Conservation (phyloP, 441 rosid genomes). For the Pelargonium myrrhifolium region DNA sequence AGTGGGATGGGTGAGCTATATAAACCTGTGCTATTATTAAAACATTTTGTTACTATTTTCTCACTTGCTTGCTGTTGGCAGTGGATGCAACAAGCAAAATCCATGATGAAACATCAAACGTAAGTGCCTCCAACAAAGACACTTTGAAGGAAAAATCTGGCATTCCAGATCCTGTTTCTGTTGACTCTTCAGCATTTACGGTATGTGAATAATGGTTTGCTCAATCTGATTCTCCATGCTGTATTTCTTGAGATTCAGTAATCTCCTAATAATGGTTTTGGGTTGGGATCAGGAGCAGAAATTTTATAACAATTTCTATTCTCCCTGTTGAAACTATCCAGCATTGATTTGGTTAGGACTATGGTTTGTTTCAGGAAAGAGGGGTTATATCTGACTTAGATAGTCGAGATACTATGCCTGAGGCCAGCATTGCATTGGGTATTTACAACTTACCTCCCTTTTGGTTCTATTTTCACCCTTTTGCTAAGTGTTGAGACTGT, state of each 20-base stretch:
- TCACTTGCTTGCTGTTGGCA: no score
- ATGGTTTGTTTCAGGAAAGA: conserved; percentile 34
- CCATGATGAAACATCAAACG: not conserved
- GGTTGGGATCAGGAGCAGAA: conserved; percentile 23
- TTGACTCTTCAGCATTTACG: conserved; percentile 11
- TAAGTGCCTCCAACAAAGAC: conserved; percentile 9
- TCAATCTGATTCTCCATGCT: conserved; percentile 11
- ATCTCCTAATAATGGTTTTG: conserved; percentile 17
- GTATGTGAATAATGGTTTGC: conserved; percentile 13
- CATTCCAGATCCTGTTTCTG: conserved; percentile 14
- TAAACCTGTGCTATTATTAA: not conserved
- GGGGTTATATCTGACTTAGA: conserved; percentile 33
- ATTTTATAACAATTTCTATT: conserved; percentile 2
- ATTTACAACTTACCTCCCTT: conserved; percentile 20
- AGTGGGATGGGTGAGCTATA: conserved; percentile 20
- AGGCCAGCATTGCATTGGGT: conserved; percentile 35
- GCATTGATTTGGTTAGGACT: conserved; percentile 18
- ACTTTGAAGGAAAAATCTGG: conserved; percentile 13
- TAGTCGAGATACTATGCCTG: conserved; percentile 29
- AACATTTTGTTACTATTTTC: not conserved
- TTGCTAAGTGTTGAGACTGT: conserved; percentile 13
- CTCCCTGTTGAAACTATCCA: conserved; percentile 13
- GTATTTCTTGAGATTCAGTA: conserved; percentile 13
- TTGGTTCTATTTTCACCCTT: conserved; percentile 9
- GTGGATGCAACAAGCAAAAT: no score